A percentile compares a stretch with the other conserved stretches of the same genome.
Conservation (phyloP, 495 filamentous ascomycete species). For the Penicillium cinerascens region DNA sequence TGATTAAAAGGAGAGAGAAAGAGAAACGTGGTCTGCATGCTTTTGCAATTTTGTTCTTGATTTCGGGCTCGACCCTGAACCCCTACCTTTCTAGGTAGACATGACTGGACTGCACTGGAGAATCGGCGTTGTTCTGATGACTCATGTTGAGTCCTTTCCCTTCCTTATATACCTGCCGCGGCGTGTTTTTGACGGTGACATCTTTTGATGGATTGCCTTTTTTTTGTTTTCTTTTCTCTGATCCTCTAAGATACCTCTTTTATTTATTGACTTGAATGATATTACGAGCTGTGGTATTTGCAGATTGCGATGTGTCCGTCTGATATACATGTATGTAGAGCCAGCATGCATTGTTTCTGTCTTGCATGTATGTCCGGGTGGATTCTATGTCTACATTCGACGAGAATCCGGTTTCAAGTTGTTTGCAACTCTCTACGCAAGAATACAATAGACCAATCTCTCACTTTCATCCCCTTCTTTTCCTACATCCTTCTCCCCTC, state of each 20-base stretch:
- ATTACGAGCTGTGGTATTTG: constrained; percentile 17
- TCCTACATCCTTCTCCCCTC: too few relatives aligned
- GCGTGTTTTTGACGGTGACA: constrained; percentile 11
- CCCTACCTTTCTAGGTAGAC: not conserved
- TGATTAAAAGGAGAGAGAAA: not conserved
- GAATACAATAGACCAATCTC: too few relatives aligned
- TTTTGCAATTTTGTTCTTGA: not conserved
- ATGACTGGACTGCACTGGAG: constrained; percentile 19
- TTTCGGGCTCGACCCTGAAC: not conserved
- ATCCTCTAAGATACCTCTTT: constrained; percentile 30
- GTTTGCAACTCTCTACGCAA: too few relatives aligned
- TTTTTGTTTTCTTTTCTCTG: constrained; percentile 8
- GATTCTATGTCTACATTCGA: too few relatives aligned
- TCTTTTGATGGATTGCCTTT: constrained; percentile 10
- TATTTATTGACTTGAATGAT: constrained; percentile 22
- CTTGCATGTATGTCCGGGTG: too few relatives aligned
- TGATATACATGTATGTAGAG: not conserved
- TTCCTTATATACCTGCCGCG: constrained; percentile 11
- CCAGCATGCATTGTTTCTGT: not conserved
- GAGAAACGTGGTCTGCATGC: not conserved
- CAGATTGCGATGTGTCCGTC: not conserved
- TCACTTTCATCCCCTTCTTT: too few relatives aligned
- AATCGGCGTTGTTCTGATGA: constrained; percentile 25
- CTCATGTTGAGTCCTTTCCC: constrained; percentile 8
- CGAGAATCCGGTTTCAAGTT: too few relatives aligned